Evolutionary conservation across 768 basidiomycete genomes (phyloP).

Genomic region (Gyrodon lividus): DNA sequence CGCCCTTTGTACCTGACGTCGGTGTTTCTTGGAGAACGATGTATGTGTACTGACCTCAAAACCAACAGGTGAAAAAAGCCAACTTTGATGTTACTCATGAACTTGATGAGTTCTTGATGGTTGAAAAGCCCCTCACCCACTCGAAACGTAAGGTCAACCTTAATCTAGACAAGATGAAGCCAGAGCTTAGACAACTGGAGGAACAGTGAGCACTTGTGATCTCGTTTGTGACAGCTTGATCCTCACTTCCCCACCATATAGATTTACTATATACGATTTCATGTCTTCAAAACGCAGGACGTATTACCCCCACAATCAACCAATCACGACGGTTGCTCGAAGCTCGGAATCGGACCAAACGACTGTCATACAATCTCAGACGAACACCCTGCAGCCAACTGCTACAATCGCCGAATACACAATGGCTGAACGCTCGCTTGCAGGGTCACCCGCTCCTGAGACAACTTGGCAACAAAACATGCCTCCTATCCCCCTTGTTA

Average conservation of each 20-base stretch:
- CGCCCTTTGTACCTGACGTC: conserved; percentile 93
- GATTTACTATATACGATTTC: conserved; percentile 91
- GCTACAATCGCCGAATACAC: conserved; percentile 43
- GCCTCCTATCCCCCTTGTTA: conserved; percentile 43
- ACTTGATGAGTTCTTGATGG: conserved; percentile 94
- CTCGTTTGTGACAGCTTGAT: neutral
- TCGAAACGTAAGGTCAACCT: conserved; percentile 86
- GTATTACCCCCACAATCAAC: conserved; percentile 87
- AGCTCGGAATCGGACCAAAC: conserved; percentile 30
- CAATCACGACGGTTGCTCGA: conserved; percentile 38
- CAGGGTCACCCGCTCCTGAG: conserved; percentile 39
- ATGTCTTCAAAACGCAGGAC: conserved; percentile 67
- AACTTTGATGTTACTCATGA: conserved; percentile 98
- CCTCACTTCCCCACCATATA: conserved; percentile 29
- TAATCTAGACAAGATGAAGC: conserved; percentile 85
- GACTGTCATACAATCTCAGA: conserved; percentile 33
- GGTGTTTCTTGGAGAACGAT: conserved; percentile 34
- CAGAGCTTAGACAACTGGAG: conserved; percentile 89
- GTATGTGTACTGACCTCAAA: neutral
- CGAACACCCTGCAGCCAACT: conserved; percentile 42
- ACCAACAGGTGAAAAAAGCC: conserved; percentile 81
- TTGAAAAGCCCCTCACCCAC: conserved; percentile 96
- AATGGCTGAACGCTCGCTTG: conserved; percentile 39
- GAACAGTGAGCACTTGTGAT: conserved; percentile 64
- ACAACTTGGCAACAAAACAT: conserved; percentile 39